Conservation (phyloP, 2,329 filamentous ascomycete genomes). For the Lachnellula arida region DNA sequence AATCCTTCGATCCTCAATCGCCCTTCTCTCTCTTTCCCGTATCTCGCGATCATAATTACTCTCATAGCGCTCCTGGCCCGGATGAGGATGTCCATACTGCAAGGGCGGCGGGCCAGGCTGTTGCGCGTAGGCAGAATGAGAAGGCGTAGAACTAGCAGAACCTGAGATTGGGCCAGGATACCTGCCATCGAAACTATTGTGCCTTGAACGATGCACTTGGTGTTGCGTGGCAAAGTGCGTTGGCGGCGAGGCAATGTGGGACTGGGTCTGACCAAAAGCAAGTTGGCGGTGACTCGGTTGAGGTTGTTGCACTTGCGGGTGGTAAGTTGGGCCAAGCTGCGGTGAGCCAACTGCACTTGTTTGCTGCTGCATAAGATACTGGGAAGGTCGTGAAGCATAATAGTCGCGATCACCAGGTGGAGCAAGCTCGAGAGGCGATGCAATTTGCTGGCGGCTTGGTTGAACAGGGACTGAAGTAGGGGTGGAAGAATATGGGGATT, state of each 20-base stretch:
- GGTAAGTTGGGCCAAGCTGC: slow-evolving; percentile 25
- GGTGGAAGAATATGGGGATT: slow-evolving; percentile 32
- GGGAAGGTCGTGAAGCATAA: slow-evolving; percentile 25
- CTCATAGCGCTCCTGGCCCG: slow-evolving; percentile 14
- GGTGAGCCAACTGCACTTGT: slow-evolving; percentile 23
- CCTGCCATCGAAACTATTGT: slow-evolving; percentile 29
- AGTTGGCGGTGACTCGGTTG: slow-evolving; percentile 25
- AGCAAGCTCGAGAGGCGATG: slow-evolving; percentile 27
- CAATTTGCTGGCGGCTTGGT: slow-evolving; percentile 19
- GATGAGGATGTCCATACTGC: slow-evolving; percentile 17
- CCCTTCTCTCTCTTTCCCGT: slow-evolving; percentile 7
- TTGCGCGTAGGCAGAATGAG: slow-evolving; percentile 23
- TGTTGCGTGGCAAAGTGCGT: slow-evolving; percentile 23
- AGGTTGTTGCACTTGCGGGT: slow-evolving; percentile 22
- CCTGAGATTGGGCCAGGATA: slow-evolving; percentile 18
- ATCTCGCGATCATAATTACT: slow-evolving; percentile 12
- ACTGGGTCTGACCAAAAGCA: slow-evolving; percentile 24
- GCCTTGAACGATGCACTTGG: slow-evolving; percentile 24
- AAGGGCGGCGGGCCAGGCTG: slow-evolving; percentile 15
- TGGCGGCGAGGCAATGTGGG: slow-evolving; percentile 27
- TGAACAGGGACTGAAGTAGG: slow-evolving; percentile 19
- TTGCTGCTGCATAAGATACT: slow-evolving; percentile 27
- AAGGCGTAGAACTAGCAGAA: slow-evolving; percentile 20
- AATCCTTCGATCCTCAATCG: not conserved
- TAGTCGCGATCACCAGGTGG: slow-evolving; percentile 30